Evolutionary conservation across 2,329 filamentous ascomycete genomes (phyloP).

Genomic region (Cercospora berteroae): DNA sequence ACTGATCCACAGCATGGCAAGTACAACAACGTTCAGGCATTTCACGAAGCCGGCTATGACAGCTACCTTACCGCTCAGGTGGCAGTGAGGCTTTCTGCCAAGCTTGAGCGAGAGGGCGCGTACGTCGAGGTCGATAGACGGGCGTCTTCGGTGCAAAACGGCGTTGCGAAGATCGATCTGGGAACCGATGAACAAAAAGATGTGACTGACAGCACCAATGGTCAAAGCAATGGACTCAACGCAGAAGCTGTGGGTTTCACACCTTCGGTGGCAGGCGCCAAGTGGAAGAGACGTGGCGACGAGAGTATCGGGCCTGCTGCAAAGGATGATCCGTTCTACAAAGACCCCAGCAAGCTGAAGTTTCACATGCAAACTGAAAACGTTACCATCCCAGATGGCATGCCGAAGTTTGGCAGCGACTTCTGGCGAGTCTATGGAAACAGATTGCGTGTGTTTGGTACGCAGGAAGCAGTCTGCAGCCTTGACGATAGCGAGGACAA

Average conservation of each 20-base stretch:
- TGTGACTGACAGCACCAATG: conserved; percentile 6
- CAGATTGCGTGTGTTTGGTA: conserved; percentile 60
- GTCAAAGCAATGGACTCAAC: conserved; percentile 9
- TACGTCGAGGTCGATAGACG: conserved; percentile 29
- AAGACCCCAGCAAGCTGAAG: conserved; percentile 28
- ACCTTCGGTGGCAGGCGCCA: conserved; percentile 29
- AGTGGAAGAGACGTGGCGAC: conserved; percentile 35
- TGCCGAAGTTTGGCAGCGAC: conserved; percentile 51
- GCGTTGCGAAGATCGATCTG: conserved; percentile 21
- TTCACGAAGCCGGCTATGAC: conserved; percentile 64
- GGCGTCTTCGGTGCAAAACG: conserved; percentile 15
- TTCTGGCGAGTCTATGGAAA: conserved; percentile 62
- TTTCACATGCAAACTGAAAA: conserved; percentile 21
- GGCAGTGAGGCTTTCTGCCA: conserved; percentile 56
- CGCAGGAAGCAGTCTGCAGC: conserved; percentile 51
- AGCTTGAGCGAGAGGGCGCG: conserved; percentile 47
- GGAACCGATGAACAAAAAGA: not conserved
- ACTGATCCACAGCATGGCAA: conserved; percentile 41
- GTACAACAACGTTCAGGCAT: conserved; percentile 42
- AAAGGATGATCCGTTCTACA: conserved; percentile 30
- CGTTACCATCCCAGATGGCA: conserved; percentile 40
- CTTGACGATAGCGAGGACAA: conserved; percentile 22
- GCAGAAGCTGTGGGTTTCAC: conserved; percentile 24
- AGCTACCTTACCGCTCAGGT: conserved; percentile 60
- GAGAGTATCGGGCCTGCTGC: conserved; percentile 26